phyloP scores from a whole-genome alignment of 2,329 filamentous ascomycete genomes.

The Ceratocystis albifundus region DNA sequence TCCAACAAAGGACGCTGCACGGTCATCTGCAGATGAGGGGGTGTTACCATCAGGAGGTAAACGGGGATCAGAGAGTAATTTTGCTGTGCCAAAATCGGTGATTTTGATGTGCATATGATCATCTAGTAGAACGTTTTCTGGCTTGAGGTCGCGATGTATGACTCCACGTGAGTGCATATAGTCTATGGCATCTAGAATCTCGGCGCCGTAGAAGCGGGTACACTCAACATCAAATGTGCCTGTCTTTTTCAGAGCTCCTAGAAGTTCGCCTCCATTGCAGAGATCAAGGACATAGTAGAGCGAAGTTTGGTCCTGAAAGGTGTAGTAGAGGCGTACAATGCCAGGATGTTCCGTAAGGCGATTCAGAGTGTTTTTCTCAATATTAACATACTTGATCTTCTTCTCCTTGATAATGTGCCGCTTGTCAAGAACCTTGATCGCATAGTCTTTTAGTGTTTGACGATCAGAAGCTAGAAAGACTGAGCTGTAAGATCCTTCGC shows the following conservation, averaged over 20 bases:
- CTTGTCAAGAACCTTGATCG: conserved; percentile 96
- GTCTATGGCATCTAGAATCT: conserved; percentile 87
- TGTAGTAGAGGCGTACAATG: conserved; percentile 94
- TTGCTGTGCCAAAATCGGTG: conserved; percentile 97
- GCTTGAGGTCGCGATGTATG: conserved; percentile 92
- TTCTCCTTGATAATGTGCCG: conserved; percentile 99
- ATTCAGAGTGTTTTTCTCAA: conserved; percentile 96
- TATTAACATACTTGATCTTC: conserved; percentile 99
- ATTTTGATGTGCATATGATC: conserved; percentile 97
- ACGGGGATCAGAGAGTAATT: conserved; percentile 47
- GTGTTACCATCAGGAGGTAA: background rate
- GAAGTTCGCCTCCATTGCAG: conserved; percentile 79
- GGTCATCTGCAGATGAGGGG: conserved; percentile 48
- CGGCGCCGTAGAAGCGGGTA: conserved; percentile 83
- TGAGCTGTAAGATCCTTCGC: conserved; percentile 95
- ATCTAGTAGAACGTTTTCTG: conserved; percentile 91
- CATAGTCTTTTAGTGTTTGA: conserved; percentile 89
- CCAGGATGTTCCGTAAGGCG: conserved; percentile 91
- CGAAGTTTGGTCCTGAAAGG: conserved; percentile 92
- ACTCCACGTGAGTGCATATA: conserved; percentile 97
- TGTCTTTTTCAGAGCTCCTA: conserved; percentile 88
- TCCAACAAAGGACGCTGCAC: conserved; percentile 89
- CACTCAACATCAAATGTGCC: conserved; percentile 93
- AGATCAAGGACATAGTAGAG: conserved; percentile 95
- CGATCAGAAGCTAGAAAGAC: conserved; percentile 87